These are phyloP conservation scores for Inga laurina DNA, from an alignment of 306 rosid species.

Conservation along the genomic window DNA sequence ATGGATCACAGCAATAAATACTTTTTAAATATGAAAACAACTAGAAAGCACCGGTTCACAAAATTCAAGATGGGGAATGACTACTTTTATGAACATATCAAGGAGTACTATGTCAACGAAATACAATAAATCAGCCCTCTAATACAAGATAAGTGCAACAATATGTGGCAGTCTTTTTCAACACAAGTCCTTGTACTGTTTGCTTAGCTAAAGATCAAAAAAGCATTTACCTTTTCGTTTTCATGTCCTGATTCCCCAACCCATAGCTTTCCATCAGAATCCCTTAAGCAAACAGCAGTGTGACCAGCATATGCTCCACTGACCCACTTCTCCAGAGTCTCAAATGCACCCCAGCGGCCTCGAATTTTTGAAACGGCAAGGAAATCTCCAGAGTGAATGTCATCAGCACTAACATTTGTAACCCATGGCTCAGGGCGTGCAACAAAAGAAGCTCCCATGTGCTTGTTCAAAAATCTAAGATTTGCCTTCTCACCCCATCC, in stretches of 20 bases:
- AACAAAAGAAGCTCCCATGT: no score
- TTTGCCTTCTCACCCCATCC: no score
- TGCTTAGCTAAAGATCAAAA: background rate
- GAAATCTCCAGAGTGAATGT: constrained; percentile 95
- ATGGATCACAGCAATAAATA: background rate
- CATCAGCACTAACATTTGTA: constrained; percentile 67
- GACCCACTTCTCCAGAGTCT: constrained; percentile 95
- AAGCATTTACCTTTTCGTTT: constrained; percentile 63
- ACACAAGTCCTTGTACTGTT: background rate
- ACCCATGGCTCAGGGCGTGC: constrained; percentile 86
- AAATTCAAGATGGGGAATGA: background rate
- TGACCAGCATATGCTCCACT: constrained; percentile 97
- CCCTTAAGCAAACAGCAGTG: constrained; percentile 89
- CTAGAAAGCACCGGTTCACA: background rate
- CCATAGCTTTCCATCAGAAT: constrained; percentile 87
- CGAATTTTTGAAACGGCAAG: constrained; percentile 94
- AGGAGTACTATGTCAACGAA: background rate
- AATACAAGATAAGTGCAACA: background rate
- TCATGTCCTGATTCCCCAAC: constrained; percentile 97
- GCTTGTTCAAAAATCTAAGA: no score
- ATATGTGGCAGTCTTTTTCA: background rate
- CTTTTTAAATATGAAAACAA: background rate
- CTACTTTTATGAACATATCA: constrained; percentile 7
- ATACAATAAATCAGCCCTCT: constrained; percentile 14
- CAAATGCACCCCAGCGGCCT: constrained; percentile 98